Base-by-base conservation (phyloP, 768 basidiomycete species). In the Amanita phalloides region DNA sequence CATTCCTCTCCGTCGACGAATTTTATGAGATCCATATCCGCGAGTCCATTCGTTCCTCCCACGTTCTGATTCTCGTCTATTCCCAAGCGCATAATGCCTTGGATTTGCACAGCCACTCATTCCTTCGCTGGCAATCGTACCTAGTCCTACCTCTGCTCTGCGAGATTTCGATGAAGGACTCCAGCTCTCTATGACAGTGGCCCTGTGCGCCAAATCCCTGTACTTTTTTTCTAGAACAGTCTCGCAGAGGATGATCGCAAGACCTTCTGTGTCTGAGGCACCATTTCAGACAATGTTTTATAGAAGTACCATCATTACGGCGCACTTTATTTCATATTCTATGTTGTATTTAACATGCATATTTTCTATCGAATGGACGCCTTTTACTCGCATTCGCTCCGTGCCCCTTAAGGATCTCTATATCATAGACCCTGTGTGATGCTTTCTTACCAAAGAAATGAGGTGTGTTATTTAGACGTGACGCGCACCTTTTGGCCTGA, bases 121-220 rank as follows among this genome's bases (percentile, higher is more conserved):
- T 86, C 1, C 92, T 94, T 5, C 54, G 57, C 76, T 72, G 3
- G 74, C 80, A 60, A 99, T 93, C 0, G 94, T 93, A 2, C 82
- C 79, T 8, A 97, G 74, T 0, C 85, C 85, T 49, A 97, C 86
- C 68, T 99, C 95, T 97, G 93, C 63, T 98, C 95, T 3, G 82
- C 70, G 4, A 99, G 76, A 61, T 89, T 87, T 45, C 69, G 68
- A 64, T 96, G 92, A 8, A 94, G 77, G 53, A 75, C n/a, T n/a
- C n/a, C n/a, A 84, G 60, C 90, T 93, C 67, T 97, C 95, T 32
- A 99, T 72, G 13, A 85, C 68, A 0, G 85, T 91, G 50, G 72
- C 78, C 5, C 88, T 87, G 57, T 84, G 81, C 1, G 74, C 72
- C 14, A 93, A 71, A 3, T 75, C 68, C 44, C 75, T 72, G 64